Conservation (phyloP, 768 basidiomycete species). For the Trametes cinnabarina region DNA sequence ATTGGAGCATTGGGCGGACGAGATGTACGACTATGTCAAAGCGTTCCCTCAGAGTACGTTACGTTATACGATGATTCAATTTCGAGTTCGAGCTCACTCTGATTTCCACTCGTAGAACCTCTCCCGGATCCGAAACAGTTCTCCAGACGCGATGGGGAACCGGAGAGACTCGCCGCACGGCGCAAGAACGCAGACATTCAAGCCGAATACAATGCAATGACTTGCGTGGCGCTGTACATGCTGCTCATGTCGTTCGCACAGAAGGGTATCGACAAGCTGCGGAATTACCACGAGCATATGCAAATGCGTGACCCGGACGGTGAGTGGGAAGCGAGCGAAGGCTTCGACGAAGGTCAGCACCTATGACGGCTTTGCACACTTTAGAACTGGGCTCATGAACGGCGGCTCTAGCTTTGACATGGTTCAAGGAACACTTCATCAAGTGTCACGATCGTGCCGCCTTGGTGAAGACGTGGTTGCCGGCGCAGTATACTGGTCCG, state of each 20-base stretch:
- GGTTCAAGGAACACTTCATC: slow-evolving; percentile 93
- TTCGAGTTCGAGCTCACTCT: slow-evolving; percentile 11
- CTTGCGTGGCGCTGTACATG: slow-evolving; percentile 87
- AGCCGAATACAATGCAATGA: slow-evolving; percentile 80
- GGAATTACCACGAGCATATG: slow-evolving; percentile 76
- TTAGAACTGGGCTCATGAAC: background rate
- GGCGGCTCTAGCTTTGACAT: slow-evolving; percentile 59
- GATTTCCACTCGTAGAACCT: slow-evolving; percentile 51
- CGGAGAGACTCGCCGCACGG: slow-evolving; percentile 63
- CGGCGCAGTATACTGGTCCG: slow-evolving; percentile 77
- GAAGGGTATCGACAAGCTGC: slow-evolving; percentile 84
- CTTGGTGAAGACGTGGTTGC: slow-evolving; percentile 84
- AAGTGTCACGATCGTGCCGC: slow-evolving; percentile 93
- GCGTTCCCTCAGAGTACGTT: slow-evolving; percentile 77
- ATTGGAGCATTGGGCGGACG: slow-evolving; percentile 90
- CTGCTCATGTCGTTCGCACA: slow-evolving; percentile 90
- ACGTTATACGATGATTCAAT: background rate
- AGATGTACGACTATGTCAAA: slow-evolving; percentile 88
- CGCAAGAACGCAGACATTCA: slow-evolving; percentile 75
- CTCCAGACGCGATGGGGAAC: slow-evolving; percentile 64
- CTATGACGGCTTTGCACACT: slow-evolving; percentile 1
- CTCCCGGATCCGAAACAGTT: slow-evolving; percentile 80
- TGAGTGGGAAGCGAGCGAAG: slow-evolving; percentile 71
- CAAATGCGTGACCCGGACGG: slow-evolving; percentile 78
- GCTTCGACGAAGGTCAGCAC: slow-evolving; percentile 70